A percentile compares a stretch with the other conserved stretches of the same genome.
Conservation (phyloP, 148 eudicot species). For the Vaccinium macrocarpon region DNA sequence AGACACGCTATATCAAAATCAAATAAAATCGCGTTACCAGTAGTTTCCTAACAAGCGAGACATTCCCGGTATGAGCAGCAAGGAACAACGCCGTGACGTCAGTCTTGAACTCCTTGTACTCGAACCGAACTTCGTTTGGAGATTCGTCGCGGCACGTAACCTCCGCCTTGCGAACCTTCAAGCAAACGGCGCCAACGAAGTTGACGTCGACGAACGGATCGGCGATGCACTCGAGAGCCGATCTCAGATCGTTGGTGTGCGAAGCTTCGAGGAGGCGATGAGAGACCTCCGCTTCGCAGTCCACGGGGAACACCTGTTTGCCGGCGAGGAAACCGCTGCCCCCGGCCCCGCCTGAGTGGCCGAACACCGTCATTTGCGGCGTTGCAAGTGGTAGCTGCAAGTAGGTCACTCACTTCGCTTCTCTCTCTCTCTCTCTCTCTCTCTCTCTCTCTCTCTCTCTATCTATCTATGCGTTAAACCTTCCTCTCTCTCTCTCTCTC, state of each 20-base stretch:
- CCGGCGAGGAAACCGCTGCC: constrained; percentile 42
- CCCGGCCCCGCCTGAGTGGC: constrained; percentile 33
- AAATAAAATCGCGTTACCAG: constrained; percentile 32
- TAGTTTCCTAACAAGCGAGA: constrained; percentile 48
- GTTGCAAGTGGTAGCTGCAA: constrained; percentile 12
- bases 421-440: background rate
- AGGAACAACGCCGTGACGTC: constrained; percentile 86
- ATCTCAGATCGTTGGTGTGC: constrained; percentile 36
- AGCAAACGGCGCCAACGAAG: constrained; percentile 59
- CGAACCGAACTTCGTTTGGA: constrained; percentile 47
- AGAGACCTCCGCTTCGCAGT: constrained; percentile 72
- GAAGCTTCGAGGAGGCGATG: constrained; percentile 72
- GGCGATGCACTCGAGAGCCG: constrained; percentile 40
- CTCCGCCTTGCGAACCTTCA: constrained; percentile 56
- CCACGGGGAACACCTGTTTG: constrained; percentile 71
- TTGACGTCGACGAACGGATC: constrained; percentile 74
- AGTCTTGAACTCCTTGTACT: constrained; percentile 60
- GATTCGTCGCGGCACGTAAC: constrained; percentile 45
- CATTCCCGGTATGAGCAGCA: constrained; percentile 59
- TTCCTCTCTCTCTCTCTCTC: background rate
- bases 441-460: background rate
- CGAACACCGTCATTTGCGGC: constrained; percentile 56
- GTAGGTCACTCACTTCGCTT: background rate
- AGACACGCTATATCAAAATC: too few relatives aligned
- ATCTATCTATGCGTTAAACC: background rate